phyloP scores from a whole-genome alignment of 352 stramenopile species.

The Globisporangium cylindrosporum region DNA sequence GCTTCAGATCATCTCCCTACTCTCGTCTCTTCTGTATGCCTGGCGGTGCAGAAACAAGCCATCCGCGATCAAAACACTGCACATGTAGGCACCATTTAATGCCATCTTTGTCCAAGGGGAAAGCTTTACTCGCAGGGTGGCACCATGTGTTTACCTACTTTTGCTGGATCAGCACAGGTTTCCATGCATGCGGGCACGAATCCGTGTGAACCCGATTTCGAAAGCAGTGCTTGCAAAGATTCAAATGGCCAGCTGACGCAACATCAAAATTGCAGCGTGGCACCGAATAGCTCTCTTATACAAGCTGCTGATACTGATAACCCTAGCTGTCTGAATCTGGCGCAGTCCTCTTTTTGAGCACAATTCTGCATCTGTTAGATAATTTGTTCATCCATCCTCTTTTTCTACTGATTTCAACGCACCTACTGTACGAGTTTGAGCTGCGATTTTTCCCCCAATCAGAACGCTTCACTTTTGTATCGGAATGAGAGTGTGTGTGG shows the following conservation, averaged over 20 bases:
- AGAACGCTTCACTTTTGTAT: not conserved
- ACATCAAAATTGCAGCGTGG: not conserved
- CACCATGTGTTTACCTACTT: no score
- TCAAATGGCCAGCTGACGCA: not conserved
- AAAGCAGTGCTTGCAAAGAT: no score
- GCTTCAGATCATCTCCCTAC: conserved; percentile 1
- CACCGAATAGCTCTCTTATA: not conserved
- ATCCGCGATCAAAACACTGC: not conserved
- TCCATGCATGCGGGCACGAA: no score
- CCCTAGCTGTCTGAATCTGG: no score
- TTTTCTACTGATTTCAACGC: not conserved
- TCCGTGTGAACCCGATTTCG: no score
- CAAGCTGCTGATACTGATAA: not conserved
- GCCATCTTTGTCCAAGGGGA: not conserved
- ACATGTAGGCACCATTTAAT: not conserved
- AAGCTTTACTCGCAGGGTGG: not conserved
- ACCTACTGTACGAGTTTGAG: no score
- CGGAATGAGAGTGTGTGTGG: not conserved
- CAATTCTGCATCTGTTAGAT: no score
- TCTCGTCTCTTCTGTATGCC: not conserved
- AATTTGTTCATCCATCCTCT: no score
- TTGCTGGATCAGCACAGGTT: no score
- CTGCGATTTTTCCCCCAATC: not conserved
- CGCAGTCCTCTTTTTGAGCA: no score
- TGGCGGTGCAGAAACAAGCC: not conserved